phyloP scores from a whole-genome alignment of 2,329 filamentous ascomycete species.

The Xylaria hypoxylon region DNA sequence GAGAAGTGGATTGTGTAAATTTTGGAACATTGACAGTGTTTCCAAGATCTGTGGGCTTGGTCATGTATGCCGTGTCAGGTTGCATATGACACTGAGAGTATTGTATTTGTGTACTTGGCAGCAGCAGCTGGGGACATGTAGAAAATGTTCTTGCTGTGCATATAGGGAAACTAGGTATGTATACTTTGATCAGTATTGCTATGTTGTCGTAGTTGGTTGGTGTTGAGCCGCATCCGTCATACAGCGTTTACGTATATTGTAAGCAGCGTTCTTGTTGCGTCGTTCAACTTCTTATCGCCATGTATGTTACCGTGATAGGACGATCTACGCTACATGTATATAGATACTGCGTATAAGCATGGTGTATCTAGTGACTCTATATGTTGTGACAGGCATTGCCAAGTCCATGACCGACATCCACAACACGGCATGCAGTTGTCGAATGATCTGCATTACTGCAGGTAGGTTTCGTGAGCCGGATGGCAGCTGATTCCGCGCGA shows the following conservation, averaged over 20 bases:
- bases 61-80: background rate
- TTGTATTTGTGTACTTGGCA: background rate
- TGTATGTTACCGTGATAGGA: slow-evolving; percentile 8
- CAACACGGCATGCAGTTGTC: slow-evolving; percentile 27
- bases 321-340: background rate
- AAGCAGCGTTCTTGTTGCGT: slow-evolving; percentile 8
- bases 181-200: background rate
- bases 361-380: background rate
- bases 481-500: slow-evolving; percentile 27
- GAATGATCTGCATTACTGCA: slow-evolving; percentile 37
- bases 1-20: background rate
- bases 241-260: background rate
- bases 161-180: background rate
- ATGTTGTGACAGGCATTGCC: slow-evolving; percentile 5
- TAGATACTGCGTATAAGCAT: background rate
- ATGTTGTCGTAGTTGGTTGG: slow-evolving; percentile 11
- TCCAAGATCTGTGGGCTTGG: slow-evolving; percentile 9
- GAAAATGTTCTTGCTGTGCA: background rate
- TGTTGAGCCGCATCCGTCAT: slow-evolving; percentile 16
- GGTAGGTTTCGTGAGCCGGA: slow-evolving; percentile 33
- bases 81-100: background rate
- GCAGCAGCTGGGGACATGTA: background rate
- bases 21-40: slow-evolving; percentile 3
- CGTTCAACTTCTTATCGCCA: slow-evolving; percentile 21
- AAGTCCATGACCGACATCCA: slow-evolving; percentile 12